Percentiles rank a stretch among this genome's conserved stretches.
These are phyloP conservation scores for Odontarrhena argentea DNA, from an alignment of 345 rosid genomes.

Conservation along the genomic window DNA sequence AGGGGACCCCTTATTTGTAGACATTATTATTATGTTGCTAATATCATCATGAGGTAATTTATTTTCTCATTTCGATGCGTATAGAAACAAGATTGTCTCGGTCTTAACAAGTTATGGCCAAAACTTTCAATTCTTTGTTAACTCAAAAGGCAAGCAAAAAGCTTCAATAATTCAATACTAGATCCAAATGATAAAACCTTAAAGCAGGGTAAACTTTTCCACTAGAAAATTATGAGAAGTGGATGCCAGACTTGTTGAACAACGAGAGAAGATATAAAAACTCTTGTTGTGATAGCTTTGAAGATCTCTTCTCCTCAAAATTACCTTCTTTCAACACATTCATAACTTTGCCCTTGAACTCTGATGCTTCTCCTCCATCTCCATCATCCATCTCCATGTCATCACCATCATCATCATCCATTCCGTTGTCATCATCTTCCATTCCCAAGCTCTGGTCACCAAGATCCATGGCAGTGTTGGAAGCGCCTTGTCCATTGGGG, in stretches of 20 bases:
- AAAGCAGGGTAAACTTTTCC: conserved; percentile 19
- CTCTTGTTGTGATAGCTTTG: conserved; percentile 75
- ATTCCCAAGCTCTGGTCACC: conserved; percentile 57
- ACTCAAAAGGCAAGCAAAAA: not conserved
- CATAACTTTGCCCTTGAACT: conserved; percentile 68
- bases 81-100: not conserved
- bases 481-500: conserved; percentile 32
- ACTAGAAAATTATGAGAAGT: conserved; percentile 50
- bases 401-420: conserved; percentile 37
- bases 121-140: not conserved
- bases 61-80: not conserved
- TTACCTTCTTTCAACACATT: conserved; percentile 66
- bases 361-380: conserved; percentile 54
- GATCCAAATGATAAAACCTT: not conserved
- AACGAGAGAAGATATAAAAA: conserved; percentile 77
- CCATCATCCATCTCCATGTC: conserved; percentile 58
- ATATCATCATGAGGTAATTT: not conserved
- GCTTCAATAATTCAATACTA: conserved; percentile 2
- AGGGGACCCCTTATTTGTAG: not conserved
- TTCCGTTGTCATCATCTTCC: conserved; percentile 44
- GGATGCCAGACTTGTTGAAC: conserved; percentile 85
- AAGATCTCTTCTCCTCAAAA: conserved; percentile 76
- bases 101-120: not conserved
- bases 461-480: conserved; percentile 16
- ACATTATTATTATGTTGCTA: not conserved